Percentiles rank a stretch among this genome's conserved stretches.
Evolutionary conservation across 768 basidiomycete genomes (phyloP).

Genomic region (Cubamyces sp.): DNA sequence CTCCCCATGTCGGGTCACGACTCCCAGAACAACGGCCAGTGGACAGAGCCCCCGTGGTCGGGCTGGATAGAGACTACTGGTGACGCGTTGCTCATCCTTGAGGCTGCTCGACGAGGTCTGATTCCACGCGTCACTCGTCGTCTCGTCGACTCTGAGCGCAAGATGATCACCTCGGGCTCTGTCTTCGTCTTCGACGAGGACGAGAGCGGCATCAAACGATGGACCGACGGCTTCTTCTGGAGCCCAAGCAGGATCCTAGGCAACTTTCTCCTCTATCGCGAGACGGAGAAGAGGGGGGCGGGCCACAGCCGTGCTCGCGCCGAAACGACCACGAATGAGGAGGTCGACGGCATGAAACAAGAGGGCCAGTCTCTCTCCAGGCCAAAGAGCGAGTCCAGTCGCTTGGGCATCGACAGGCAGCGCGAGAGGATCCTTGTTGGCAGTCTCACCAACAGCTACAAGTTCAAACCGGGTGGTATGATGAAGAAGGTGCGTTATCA

Average conservation of each 20-base stretch:
- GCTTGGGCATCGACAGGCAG: slow-evolving; percentile 62
- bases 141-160: slow-evolving; percentile 89
- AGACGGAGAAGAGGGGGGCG: slow-evolving; percentile 83
- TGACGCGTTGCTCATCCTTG: slow-evolving; percentile 95
- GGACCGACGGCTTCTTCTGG: slow-evolving; percentile 99
- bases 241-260: slow-evolving; percentile 90
- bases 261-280: slow-evolving; percentile 94
- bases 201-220: slow-evolving; percentile 95
- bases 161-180: slow-evolving; percentile 90
- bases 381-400: slow-evolving; percentile 56
- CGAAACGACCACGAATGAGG: slow-evolving; percentile 48
- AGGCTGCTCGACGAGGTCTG: slow-evolving; percentile 87
- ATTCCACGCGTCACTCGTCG: slow-evolving; percentile 92
- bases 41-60: slow-evolving; percentile 89
- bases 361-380: slow-evolving; percentile 58
- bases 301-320: slow-evolving; percentile 59
- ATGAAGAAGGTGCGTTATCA: slow-evolving; percentile 87
- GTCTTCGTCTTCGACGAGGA: slow-evolving; percentile 98
- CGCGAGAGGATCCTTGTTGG: slow-evolving; percentile 86
- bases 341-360: slow-evolving; percentile 33
- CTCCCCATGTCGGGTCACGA: slow-evolving; percentile 30
- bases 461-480: slow-evolving; percentile 90
- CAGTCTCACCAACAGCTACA: slow-evolving; percentile 89
- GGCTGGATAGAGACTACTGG: slow-evolving; percentile 96
- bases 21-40: slow-evolving; percentile 40